Percentiles rank a stretch among this genome's conserved stretches.
phyloP scores from a whole-genome alignment of 169 alveolate species.

The Besnoitia besnoiti region DNA sequence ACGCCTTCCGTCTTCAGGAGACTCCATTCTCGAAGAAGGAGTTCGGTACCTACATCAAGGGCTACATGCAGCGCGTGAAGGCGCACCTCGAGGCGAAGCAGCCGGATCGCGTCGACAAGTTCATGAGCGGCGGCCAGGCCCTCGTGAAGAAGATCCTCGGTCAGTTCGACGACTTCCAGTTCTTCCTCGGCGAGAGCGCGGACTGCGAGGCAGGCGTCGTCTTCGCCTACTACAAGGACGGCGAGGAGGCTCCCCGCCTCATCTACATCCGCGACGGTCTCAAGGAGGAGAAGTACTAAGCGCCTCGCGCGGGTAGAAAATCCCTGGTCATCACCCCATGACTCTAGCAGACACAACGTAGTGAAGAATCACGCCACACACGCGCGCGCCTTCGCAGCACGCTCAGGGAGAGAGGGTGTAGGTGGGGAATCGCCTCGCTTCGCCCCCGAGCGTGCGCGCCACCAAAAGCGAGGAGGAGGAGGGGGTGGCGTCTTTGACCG shows the following conservation, averaged over 20 bases:
- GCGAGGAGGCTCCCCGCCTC: constrained; percentile 91
- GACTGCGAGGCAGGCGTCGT: constrained; percentile 90
- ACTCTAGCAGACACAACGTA: no score
- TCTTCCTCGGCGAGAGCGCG: constrained; percentile 91
- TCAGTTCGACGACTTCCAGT: constrained; percentile 90
- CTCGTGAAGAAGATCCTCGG: constrained; percentile 89
- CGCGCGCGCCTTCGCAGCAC: no score
- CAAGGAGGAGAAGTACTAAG: constrained; percentile 89
- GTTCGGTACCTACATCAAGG: constrained; percentile 89
- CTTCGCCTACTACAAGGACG: constrained; percentile 93
- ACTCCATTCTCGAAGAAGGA: constrained; percentile 92
- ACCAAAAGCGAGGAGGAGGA: no score
- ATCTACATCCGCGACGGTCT: constrained; percentile 91
- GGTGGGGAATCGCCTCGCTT: no score
- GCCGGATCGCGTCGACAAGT: constrained; percentile 90
- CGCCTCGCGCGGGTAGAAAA: no score
- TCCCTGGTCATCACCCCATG: no score
- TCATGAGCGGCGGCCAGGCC: constrained; percentile 88
- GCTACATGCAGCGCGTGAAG: constrained; percentile 88
- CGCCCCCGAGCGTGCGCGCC: no score
- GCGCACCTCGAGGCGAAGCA: constrained; percentile 85
- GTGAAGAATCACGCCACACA: no score
- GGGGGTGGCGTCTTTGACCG: no score
- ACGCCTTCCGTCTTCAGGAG: constrained; percentile 89
- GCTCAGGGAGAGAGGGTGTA: no score